Evolutionary conservation across 495 filamentous ascomycete species (phyloP), one percentile per base, ranked within the genome.

Genomic region (Lichina pygmaea): DNA sequence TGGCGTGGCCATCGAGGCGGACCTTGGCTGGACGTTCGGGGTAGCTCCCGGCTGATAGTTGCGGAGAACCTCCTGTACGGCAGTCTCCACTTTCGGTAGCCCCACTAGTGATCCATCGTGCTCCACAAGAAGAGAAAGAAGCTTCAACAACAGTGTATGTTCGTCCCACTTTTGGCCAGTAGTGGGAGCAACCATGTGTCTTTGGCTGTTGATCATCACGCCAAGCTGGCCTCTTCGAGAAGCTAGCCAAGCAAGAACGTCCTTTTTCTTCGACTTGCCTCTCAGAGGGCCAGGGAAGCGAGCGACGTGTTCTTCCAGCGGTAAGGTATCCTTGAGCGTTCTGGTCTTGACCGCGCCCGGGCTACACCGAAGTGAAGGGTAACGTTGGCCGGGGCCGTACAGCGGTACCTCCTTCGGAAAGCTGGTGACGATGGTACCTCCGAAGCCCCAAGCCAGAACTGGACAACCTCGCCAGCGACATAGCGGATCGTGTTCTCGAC

Each of bases 191-290:
- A 52, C 48, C 11, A 39, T 11, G 13, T 39, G 36, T 11, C 36
- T 15, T 11, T 39, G 13, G 36, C 13, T 15, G 10, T 43, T 10
- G 16, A 6, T 16, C 12, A 12, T 43, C 16, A 17, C 42, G 10
- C 11, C 12, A 11, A 17, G 10, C 42, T 43, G 11, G 13, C 13
- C 36, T 11, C 10, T 39, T 39, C 36, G 36, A 11, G 13, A 15
- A 3, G 62, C 73, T 33, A 99, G 63, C 89, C 91, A 99, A 6
- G 75, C 58, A 36, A 86, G 46, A 5, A 80, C 68, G 46, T 99
- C 91, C 60, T 95, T 95, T 64, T 95, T 99, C 66, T 86, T 94
- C 0, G 73, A 72, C 55, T 95, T 94, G 33, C 72, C 65, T 62
- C 75, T 84, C 8, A 94, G 62, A 13, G 91, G 86, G 0, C 91